phyloP scores from a whole-genome alignment of 306 rosid genomes.

The Sindora glabra region DNA sequence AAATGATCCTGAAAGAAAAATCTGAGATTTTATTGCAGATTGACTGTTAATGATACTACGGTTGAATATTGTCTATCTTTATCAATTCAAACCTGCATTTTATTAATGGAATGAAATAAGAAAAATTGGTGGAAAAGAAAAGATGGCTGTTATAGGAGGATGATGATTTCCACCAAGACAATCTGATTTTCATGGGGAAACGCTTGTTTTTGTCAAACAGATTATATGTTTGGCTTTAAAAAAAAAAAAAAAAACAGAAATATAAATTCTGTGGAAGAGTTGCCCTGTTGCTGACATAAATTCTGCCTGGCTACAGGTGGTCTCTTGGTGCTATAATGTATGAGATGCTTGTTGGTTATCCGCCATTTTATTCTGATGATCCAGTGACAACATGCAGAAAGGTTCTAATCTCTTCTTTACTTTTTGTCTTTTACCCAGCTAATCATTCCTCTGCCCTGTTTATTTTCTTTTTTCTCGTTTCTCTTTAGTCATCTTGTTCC shows the following conservation, averaged over 20 bases:
- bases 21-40: neutral
- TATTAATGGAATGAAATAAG: neutral
- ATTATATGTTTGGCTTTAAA: neutral
- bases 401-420: slow-evolving; percentile 30
- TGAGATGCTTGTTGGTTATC: slow-evolving; percentile 95
- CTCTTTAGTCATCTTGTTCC: neutral
- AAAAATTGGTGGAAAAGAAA: neutral
- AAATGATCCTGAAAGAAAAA: neutral
- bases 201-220: neutral
- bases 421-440: neutral
- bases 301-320: slow-evolving; percentile 67
- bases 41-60: neutral
- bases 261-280: neutral
- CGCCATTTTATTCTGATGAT: slow-evolving; percentile 90
- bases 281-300: neutral
- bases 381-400: slow-evolving; percentile 93
- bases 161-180: neutral
- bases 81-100: neutral
- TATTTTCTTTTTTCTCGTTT: neutral
- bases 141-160: neutral
- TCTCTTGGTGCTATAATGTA: slow-evolving; percentile 96
- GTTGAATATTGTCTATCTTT: neutral
- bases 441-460: too few species aligned
- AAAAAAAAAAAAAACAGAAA: neutral
- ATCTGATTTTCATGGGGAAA: neutral